A percentile compares a stretch with the other conserved stretches of the same genome.
Conservation (phyloP, 1,139 yeast species). For the Blastobotrys aristatus region DNA sequence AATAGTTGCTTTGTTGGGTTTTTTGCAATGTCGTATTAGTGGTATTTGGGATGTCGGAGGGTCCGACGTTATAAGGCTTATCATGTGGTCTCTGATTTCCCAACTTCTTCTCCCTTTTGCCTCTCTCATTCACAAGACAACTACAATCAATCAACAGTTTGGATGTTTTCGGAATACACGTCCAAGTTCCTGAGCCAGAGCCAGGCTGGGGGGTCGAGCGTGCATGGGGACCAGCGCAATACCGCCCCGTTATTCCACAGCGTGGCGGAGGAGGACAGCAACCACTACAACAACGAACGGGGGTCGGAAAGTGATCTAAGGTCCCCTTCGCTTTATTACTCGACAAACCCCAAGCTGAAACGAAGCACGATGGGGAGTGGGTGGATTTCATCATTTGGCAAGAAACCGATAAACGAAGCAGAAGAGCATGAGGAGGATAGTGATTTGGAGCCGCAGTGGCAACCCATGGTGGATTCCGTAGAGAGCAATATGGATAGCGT, state of each 20-base stretch:
- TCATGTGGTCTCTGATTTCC: no score
- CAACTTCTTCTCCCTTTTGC: no score
- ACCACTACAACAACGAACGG: neutral
- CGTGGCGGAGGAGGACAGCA: constrained; percentile 23
- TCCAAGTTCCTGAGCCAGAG: constrained; percentile 37
- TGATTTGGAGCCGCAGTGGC: constrained; percentile 12
- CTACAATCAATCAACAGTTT: no score
- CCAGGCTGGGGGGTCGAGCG: constrained; percentile 19
- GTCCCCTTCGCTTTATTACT: constrained; percentile 23
- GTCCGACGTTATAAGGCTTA: no score
- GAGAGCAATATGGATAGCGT: constrained; percentile 3
- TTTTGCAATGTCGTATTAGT: no score
- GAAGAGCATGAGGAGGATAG: constrained; percentile 13
- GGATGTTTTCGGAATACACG: constrained; percentile 33
- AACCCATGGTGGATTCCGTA: constrained; percentile 7
- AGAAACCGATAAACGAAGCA: constrained; percentile 1
- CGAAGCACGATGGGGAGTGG: constrained; percentile 7
- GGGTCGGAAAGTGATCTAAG: no score
- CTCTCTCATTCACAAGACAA: no score
- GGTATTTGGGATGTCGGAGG: no score
- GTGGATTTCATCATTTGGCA: constrained; percentile 26
- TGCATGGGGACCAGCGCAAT: neutral
- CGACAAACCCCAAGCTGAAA: constrained; percentile 5
- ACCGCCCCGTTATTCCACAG: constrained; percentile 33
- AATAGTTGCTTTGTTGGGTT: no score